Percentiles rank a stretch among this genome's conserved stretches.
These are phyloP conservation scores for Spathaspora boniae DNA, from an alignment of 805 yeast species.

Conservation along the genomic window DNA sequence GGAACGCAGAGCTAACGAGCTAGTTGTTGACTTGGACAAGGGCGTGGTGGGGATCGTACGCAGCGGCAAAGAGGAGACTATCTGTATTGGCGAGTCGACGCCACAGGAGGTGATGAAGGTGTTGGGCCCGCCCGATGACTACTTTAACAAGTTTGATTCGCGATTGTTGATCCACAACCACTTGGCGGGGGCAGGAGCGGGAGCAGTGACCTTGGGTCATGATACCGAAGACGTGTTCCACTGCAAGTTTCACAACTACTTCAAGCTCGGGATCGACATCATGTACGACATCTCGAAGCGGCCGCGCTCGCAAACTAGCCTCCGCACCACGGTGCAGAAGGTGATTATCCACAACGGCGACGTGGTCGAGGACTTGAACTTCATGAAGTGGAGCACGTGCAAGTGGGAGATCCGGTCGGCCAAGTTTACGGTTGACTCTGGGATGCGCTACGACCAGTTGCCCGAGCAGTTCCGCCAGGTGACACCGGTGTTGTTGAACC, in stretches of 20 bases:
- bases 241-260: conserved; percentile 54
- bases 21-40: conserved; percentile 17
- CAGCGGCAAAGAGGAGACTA: conserved; percentile 9
- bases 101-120: conserved; percentile 46
- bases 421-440: conserved; percentile 13
- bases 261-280: conserved; percentile 51
- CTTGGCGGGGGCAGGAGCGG: conserved; percentile 6
- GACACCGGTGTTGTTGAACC: conserved; percentile 35
- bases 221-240: conserved; percentile 10
- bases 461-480: conserved; percentile 20
- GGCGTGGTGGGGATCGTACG: conserved; percentile 22
- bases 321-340: conserved; percentile 39
- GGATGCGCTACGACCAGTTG: conserved; percentile 30
- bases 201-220: too few species aligned
- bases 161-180: conserved; percentile 41
- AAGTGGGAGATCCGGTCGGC: conserved; percentile 34
- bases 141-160: conserved; percentile 43
- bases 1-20: not conserved
- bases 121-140: conserved; percentile 58
- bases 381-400: conserved; percentile 52
- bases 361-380: conserved; percentile 47
- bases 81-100: conserved; percentile 41
- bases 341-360: conserved; percentile 51
- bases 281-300: conserved; percentile 40
- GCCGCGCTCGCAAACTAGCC: conserved; percentile 12